Percentiles rank a stretch among this genome's conserved stretches.
These are phyloP conservation scores for Melastoma malabathricum DNA, from an alignment of 345 rosid species.

Conservation along the genomic window DNA sequence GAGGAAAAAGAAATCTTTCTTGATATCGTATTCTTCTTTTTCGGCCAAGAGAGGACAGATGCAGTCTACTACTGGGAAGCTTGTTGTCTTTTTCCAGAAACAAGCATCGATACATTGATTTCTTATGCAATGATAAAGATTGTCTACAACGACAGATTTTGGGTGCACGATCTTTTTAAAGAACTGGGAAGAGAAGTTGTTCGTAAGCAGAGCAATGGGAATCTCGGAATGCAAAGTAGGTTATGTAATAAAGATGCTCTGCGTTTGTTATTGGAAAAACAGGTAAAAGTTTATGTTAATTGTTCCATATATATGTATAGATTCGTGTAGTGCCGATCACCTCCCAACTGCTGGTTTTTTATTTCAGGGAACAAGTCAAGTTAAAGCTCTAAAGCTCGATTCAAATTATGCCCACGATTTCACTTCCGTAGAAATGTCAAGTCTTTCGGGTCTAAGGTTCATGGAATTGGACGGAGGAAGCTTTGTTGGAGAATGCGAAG, in stretches of 20 bases:
- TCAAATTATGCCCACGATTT: too few species aligned
- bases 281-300: conserved; percentile 1
- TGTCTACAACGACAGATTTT: not conserved
- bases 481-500: too few species aligned
- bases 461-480: too few species aligned
- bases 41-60: not conserved
- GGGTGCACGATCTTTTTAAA: conserved; percentile 12
- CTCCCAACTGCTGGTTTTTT: too few species aligned
- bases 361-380: too few species aligned
- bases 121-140: conserved; percentile 6
- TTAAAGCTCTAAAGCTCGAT: too few species aligned
- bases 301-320: not conserved
- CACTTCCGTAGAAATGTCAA: too few species aligned
- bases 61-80: conserved; percentile 1
- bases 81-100: not conserved
- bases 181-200: conserved; percentile 11
- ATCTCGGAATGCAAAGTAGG: conserved; percentile 6
- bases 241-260: conserved; percentile 7
- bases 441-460: too few species aligned
- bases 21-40: conserved; percentile 3
- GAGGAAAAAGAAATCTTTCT: conserved; percentile 8
- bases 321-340: too few species aligned
- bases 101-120: not conserved
- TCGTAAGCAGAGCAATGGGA: not conserved
- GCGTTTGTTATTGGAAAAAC: not conserved